Evolutionary conservation across 2,329 filamentous ascomycete species (phyloP), one percentile per base, ranked within the genome.

Genomic region (Penicillium sp.): DNA sequence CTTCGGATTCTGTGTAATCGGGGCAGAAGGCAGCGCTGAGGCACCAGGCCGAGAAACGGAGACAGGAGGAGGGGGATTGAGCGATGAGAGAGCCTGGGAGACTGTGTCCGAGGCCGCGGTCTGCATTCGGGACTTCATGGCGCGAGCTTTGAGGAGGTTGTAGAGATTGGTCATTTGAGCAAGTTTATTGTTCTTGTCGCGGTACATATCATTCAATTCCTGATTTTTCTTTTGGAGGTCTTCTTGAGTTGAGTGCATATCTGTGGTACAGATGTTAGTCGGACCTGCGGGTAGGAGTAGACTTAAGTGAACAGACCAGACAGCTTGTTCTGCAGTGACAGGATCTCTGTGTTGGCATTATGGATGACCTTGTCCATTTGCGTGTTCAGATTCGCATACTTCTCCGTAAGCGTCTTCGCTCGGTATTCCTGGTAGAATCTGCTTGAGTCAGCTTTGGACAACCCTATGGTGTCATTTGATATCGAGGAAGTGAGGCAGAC

Each of bases 361-460:
- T 86, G 83, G 43, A 91, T 82, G 1, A 89, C 78, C 63, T 88
- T 88, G 63, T 94, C 88, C 68, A 91, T 81, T 41, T 89, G 83
- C 12, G 80, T 74, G 61, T 80, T 88, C 16, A 94, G 75, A 2
- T 72, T 77, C 1, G 80, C 76, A 68, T 89, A 91, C 69, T 89
- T 92, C 11, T 91, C 88, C 0, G 83, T 85, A 58, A 95, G 75
- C 10, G 82, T 86, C 66, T 87, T 91, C 41, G 84, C 85, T 1
- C 90, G 75, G 62, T 88, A 86, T 63, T 91, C 87, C 68, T 96
- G 89, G 66, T 92, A 96, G 50, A 87, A 82, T 56, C 87, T 90
- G 57, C 12, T 10, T 26, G 1, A 35, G 26, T 25, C 31, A 42
- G 57, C 67, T 65, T 35, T 12, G 3, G 8, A 55, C 22, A 26